A percentile compares a stretch with the other conserved stretches of the same genome.
These are phyloP conservation scores for Carex pumila DNA, from an alignment of 176 grass and related monocot species.

Conservation along the genomic window DNA sequence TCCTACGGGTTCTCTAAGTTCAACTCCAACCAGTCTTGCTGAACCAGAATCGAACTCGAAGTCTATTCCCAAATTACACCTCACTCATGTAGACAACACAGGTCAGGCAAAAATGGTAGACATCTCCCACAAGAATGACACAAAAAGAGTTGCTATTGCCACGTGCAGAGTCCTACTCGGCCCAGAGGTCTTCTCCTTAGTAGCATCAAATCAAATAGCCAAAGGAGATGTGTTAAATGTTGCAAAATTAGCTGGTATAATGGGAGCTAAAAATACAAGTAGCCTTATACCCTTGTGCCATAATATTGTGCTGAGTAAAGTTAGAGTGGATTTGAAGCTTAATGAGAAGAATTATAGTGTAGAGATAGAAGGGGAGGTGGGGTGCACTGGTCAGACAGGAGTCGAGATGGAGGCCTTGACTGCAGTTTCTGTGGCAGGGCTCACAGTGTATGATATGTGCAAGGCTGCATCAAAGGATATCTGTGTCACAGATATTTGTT, in stretches of 20 bases:
- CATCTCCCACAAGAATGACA: conserved; percentile 67
- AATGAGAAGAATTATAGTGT: conserved; percentile 77
- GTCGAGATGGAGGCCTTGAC: conserved; percentile 97
- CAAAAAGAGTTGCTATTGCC: conserved; percentile 62
- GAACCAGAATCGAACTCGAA: background rate
- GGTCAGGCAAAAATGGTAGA: conserved; percentile 89
- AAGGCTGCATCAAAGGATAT: conserved; percentile 92
- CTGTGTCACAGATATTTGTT: conserved; percentile 63
- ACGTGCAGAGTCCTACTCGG: conserved; percentile 75
- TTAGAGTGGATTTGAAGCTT: conserved; percentile 81
- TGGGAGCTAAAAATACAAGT: conserved; percentile 85
- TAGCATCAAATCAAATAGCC: conserved; percentile 81
- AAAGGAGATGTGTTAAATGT: conserved; percentile 95
- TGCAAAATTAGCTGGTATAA: conserved; percentile 94
- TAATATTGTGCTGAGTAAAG: conserved; percentile 69
- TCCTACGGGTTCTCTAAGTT: conserved; percentile 44
- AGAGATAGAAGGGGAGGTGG: conserved; percentile 71
- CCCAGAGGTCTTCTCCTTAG: conserved; percentile 62
- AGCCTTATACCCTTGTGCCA: conserved; percentile 80
- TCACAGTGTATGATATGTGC: conserved; percentile 95
- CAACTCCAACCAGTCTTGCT: conserved; percentile 38
- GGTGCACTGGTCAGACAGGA: conserved; percentile 57
- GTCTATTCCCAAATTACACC: conserved; percentile 6
- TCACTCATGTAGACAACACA: conserved; percentile 66
- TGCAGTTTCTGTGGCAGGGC: conserved; percentile 71